Evolutionary conservation across 2,329 filamentous ascomycete species (phyloP), one percentile per base, ranked within the genome.

Genomic region (Epichloe glyceriae): DNA sequence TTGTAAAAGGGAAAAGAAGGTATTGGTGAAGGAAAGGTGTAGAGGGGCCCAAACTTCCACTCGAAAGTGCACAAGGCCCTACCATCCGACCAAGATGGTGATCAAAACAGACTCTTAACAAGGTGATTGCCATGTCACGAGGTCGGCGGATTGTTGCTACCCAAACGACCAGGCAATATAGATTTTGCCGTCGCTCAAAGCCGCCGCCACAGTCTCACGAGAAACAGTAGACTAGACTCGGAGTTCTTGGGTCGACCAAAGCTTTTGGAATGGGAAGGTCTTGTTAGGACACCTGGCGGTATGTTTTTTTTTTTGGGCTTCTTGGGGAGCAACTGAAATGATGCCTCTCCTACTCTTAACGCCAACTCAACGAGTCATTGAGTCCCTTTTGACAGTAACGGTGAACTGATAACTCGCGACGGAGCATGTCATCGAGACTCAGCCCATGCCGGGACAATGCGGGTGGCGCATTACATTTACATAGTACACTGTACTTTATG

Each of bases 201-300:
- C 33, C 15, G 35, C 50, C 44, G 50, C 50, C 53, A 52, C 53
- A 47, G 53, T 50, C 47, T 45, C 53, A 52, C 52, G 47, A 52
- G 47, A 39, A 35, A 22, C 35, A 19, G n/a, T 37, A 41, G 38
- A 37, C 19, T 37, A 41, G 38, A 37, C 19, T 47, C 37, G 46
- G 34, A 35, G 7, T 20, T 38, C 47, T 39, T 33, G 37, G 3
- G 19, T 35, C 42, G 20, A 4, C 34, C 30, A 14, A 14, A 40
- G 20, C 3, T 49, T 49, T 39, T 22, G 22, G 26, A 10, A 22
- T n/a, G 20, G 5, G 22, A 26, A 39, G 19, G 8, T 40, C 20
- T 33, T 11, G 35, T 5, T 45, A 30, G 17, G 20, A 30, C 11
- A 46, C n/a, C 17, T 14, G 35, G 40, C n/a, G 11, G 34, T 20